These are phyloP conservation scores for Penicillium coffeae DNA, from an alignment of 495 filamentous ascomycete species.

Conservation along the genomic window DNA sequence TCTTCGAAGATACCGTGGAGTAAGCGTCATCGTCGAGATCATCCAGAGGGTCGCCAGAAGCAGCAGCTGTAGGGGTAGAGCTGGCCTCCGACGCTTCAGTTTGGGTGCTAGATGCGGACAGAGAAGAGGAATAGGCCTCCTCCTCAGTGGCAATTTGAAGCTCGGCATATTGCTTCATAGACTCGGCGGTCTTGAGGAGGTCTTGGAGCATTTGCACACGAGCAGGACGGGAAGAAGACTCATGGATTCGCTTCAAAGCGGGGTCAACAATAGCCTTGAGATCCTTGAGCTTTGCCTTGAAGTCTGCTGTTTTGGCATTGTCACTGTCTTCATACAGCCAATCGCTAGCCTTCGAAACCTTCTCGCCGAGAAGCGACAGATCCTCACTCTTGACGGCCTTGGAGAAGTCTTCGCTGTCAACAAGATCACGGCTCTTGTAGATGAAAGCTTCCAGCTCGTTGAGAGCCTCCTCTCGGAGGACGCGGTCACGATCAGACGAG, in stretches of 20 bases:
- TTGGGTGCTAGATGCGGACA: conserved; percentile 27
- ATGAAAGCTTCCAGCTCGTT: conserved; percentile 94
- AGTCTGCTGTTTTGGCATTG: conserved; percentile 63
- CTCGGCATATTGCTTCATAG: conserved; percentile 43
- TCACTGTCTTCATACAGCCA: conserved; percentile 89
- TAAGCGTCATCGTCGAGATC: conserved; percentile 44
- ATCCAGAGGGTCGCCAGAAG: conserved; percentile 24
- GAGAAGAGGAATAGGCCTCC: conserved; percentile 35
- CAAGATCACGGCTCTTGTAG: conserved; percentile 79
- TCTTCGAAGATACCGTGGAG: conserved; percentile 28
- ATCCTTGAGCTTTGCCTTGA: conserved; percentile 67
- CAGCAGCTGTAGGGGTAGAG: conserved; percentile 24
- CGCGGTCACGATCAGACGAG: conserved; percentile 71
- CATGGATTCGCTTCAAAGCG: conserved; percentile 63
- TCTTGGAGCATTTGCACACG: conserved; percentile 60
- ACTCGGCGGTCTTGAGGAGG: conserved; percentile 52
- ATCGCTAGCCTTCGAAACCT: conserved; percentile 65
- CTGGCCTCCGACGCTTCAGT: conserved; percentile 22
- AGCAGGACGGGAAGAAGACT: conserved; percentile 61
- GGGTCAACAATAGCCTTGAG: conserved; percentile 68
- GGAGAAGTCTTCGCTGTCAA: conserved; percentile 71
- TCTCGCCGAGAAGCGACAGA: conserved; percentile 57
- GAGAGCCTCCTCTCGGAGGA: conserved; percentile 77
- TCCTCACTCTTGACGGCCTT: conserved; percentile 62
- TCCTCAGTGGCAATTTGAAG: conserved; percentile 42